These are phyloP conservation scores for Hypoxylon sp. DNA, from an alignment of 2,329 filamentous ascomycete species.

Conservation along the genomic window DNA sequence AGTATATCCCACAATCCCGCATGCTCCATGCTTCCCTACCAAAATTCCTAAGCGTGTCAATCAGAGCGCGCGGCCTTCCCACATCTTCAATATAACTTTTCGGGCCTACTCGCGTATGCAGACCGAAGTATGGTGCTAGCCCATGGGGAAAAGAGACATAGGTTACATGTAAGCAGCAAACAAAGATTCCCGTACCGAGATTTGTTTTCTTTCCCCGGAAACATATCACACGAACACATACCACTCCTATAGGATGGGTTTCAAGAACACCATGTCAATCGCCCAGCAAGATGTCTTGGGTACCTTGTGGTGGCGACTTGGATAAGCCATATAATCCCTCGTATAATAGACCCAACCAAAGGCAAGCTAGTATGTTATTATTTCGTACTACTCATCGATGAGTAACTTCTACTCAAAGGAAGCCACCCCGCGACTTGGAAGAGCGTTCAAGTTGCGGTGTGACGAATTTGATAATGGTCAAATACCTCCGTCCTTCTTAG, in stretches of 20 bases:
- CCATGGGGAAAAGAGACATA: constrained; percentile 30
- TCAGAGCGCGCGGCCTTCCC: constrained; percentile 20
- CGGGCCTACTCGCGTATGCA: constrained; percentile 32
- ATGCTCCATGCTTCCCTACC: constrained; percentile 13
- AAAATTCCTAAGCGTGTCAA: constrained; percentile 27
- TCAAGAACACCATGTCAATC: background rate
- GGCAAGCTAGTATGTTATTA: background rate
- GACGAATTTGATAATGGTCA: background rate
- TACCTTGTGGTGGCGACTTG: background rate
- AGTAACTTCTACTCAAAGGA: background rate
- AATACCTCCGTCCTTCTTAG: background rate
- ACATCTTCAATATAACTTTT: constrained; percentile 31
- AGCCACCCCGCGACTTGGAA: constrained; percentile 6
- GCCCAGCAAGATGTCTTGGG: background rate
- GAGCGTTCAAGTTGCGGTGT: constrained; percentile 25
- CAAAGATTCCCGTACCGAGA: constrained; percentile 18
- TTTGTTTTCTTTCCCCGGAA: constrained; percentile 13
- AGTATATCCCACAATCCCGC: constrained; percentile 14
- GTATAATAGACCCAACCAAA: background rate
- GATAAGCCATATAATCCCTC: background rate
- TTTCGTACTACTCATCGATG: background rate
- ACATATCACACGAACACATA: constrained; percentile 1
- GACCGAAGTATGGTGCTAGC: constrained; percentile 5
- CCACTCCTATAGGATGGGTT: background rate
- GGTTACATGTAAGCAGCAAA: background rate